Base-by-base conservation (phyloP, 2,329 filamentous ascomycete species). In the Aspergillus ibericus region DNA sequence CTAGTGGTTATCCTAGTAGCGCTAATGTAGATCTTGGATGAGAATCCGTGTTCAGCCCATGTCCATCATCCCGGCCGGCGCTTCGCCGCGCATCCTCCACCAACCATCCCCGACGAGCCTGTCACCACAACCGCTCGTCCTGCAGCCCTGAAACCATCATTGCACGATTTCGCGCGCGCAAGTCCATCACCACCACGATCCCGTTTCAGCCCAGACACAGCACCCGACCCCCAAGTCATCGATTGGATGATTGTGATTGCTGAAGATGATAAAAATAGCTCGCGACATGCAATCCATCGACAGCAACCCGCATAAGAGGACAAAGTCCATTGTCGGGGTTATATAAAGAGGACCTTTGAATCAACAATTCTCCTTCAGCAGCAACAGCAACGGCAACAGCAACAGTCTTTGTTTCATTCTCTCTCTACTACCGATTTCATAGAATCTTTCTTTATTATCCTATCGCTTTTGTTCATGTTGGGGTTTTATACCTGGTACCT, bases 401-500 rank as follows among this genome's bases (percentile, higher is more conserved):
- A 16, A 38, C 35, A 38, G 35, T 16, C 22, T 34, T 53, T 50
- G 27, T 22, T 32, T 47, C 56, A 61, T 35, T 56, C 16, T 18
- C 54, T 59, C 50, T 48, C 29, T 32, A 32, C 12, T 10, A 32
- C 12, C 29, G 10, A 10, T 32, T 32, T 29, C n/a, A 32, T 48
- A 5, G 15, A 58, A 59, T 25, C 48, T 59, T 57, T 16, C 52
- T 61, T 60, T 58, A 25, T 25, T 25, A 5, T 25, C 22, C 22
- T 25, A n/a, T 48, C 38, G 44, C 55, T 36, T 35, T 52, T 8
- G 7, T 51, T 52, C 4, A 29, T 40, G 22, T 13, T 7, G 25
- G 10, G 7, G 2, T 16, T 5, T 48, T 32, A 32, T 32, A 29
- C 25, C 3, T 32, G 10, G 7, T 10, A 10, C 29, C 7, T 32